Conservation (phyloP, 2,329 filamentous ascomycete species). For the Aspergillus carbonarius region DNA sequence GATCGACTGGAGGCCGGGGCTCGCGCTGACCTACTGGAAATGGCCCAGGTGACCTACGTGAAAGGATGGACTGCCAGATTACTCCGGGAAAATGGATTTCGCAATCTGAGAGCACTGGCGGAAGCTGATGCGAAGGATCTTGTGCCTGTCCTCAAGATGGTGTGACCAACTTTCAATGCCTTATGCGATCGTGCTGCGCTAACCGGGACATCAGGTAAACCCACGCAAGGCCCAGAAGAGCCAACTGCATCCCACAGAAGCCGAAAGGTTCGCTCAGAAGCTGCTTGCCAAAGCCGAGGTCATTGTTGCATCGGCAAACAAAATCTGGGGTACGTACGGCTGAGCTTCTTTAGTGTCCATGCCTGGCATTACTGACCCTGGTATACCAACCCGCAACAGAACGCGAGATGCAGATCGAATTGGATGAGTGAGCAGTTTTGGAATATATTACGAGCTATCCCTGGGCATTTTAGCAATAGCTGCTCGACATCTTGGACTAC, state of each 20-base stretch:
- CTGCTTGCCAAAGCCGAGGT: constrained; percentile 65
- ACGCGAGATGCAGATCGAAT: constrained; percentile 36
- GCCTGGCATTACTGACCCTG: constrained; percentile 7
- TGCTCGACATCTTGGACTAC: neutral
- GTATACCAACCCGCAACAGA: constrained; percentile 22
- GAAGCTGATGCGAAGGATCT: constrained; percentile 68
- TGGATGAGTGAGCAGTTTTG: constrained; percentile 30
- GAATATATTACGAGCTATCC: neutral
- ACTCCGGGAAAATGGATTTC: constrained; percentile 76
- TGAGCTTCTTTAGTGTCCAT: neutral
- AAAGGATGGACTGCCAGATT: constrained; percentile 73
- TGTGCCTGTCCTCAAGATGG: constrained; percentile 70
- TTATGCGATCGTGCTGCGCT: neutral
- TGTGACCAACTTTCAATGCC: constrained; percentile 29
- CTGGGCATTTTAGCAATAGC: neutral
- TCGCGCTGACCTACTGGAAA: constrained; percentile 66
- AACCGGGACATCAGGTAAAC: constrained; percentile 54
- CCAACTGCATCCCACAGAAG: constrained; percentile 57
- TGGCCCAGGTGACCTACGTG: constrained; percentile 71
- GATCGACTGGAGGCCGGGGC: constrained; percentile 72
- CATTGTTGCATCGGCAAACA: constrained; percentile 68
- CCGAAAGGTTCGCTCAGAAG: constrained; percentile 63
- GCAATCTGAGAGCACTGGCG: constrained; percentile 65
- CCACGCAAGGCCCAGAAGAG: constrained; percentile 56
- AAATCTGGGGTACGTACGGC: constrained; percentile 57